Base-by-base conservation (phyloP, 1,284 basidiomycete genomes). In the Golubevia pallescens region DNA sequence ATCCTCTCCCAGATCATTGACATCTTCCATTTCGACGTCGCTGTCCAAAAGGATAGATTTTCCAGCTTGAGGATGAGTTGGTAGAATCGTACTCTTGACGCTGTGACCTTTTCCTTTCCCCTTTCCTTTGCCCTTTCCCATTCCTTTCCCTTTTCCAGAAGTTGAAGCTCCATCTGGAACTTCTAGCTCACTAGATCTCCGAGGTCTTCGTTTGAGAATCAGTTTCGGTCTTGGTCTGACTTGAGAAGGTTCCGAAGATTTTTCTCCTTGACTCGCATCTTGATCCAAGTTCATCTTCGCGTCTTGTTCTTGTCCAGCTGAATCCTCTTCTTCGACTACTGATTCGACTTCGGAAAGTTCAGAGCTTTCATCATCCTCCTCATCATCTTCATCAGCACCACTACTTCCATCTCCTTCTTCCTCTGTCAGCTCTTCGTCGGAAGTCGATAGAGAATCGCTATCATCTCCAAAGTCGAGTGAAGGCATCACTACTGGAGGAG, bases 141-240 rank as follows among this genome's bases (percentile, higher is more conserved):
- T 66, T 53, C 56, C 68, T 51, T 42, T 34, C 14, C 52, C 61
- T 7, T 55, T 23, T 14, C 58, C 62, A 1, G 51, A 13, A 57
- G 48, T 34, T 21, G 55, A 19, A 57, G 16, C 3, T 28, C 28
- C 28, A 16, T 21, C 14, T 38, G 52, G 57, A 48, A 16, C 42
- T 48, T 48, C 53, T 62, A 7, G 51, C 54, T n/a, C 61, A 55
- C 16, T 58, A 57, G 21, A 55, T 64, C 42, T 20, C 24, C 28
- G 42, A 48, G 42, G 42, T 48, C 54, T 66, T 54, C 52, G 52
- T 57, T 56, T 62, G 57, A 65, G 61, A 42, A 16, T 58, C 58
- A 58, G 67, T 57, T 8, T 92, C 28, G 88, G 87, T 65, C 89
- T 88, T 0, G 92, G 92, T 66, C 90, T 92, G 0, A 91, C 91